Base-by-base conservation (phyloP, 306 rosid genomes). In the Vigna unguiculata region DNA sequence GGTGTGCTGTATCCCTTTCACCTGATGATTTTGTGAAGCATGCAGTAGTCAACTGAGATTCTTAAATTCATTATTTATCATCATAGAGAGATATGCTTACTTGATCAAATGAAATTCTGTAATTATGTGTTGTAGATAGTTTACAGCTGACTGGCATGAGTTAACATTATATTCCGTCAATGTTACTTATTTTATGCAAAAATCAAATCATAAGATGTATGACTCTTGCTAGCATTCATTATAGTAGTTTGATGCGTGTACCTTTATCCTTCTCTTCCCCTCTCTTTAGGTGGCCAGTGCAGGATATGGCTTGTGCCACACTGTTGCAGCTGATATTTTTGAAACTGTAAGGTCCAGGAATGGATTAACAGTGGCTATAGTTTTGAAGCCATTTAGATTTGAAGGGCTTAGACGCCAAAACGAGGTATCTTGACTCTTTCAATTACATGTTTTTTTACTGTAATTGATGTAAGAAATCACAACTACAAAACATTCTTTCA, bases 301-400 rank as follows among this genome's bases (percentile, higher is more conserved):
- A 58, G 98, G 97, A 71, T 90, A 95, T 84, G 96, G 96, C 72
- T 80, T 79, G 70, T 96, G 90, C 81, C 82, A 89, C 78, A 75
- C 82, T 22, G 82, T 86, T 70, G 92, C 89, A 21, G 77, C 85
- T 41, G 89, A 89, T 72, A 83, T 90, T 84, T 85, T 95, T 49
- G 88, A 87, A 75, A 77, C 86, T 5, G 74, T 88, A 81, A 92
- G 90, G 84, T 88, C 93, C 52, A 84, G 82, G 62, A 86, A 82
- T 84, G 96, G 94, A 77, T 87, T 89, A 76, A 85, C 89, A 17
- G 84, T 89, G 74, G 86, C 87, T 49, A 81, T 92, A 76, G 82
- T 95, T 73, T 84, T 95, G 82, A 90, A 92, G 85, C 97, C 98
- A 54, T 95, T 95, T 85, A 88, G 88, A 87, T 95, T 95, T 74